Percentiles rank a stretch among this genome's conserved stretches.
These are phyloP conservation scores for Ceratocystis alfenasii DNA, from an alignment of 2,329 filamentous ascomycete genomes.

Conservation along the genomic window DNA sequence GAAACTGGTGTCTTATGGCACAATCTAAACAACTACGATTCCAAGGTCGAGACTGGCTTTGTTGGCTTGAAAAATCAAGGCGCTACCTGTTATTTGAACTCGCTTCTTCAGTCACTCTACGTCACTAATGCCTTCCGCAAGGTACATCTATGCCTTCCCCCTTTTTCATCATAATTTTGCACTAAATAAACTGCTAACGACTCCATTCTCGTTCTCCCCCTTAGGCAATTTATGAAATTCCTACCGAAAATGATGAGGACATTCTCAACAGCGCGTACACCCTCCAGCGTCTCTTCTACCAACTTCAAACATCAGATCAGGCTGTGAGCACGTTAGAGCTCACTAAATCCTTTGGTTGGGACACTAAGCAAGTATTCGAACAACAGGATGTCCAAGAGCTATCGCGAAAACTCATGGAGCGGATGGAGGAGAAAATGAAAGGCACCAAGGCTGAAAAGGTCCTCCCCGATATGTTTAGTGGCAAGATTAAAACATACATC, in stretches of 20 bases:
- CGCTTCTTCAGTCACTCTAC: constrained; percentile 69
- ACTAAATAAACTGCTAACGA: background rate
- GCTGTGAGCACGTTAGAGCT: constrained; percentile 87
- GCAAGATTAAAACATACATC: constrained; percentile 97
- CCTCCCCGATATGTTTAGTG: constrained; percentile 81
- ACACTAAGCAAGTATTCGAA: constrained; percentile 94
- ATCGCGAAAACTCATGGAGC: constrained; percentile 92
- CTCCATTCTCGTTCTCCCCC: background rate
- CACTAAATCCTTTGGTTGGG: constrained; percentile 95
- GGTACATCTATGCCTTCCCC: constrained; percentile 34
- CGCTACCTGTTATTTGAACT: constrained; percentile 81
- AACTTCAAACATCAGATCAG: constrained; percentile 70
- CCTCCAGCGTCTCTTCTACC: constrained; percentile 86
- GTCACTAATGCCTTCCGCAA: constrained; percentile 91
- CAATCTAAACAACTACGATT: constrained; percentile 89
- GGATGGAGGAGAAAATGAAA: constrained; percentile 96
- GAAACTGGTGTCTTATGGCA: constrained; percentile 85
- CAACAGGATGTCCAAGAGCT: constrained; percentile 98
- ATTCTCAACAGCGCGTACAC: constrained; percentile 85
- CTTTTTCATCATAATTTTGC: background rate
- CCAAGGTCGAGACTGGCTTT: constrained; percentile 97
- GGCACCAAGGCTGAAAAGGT: constrained; percentile 84
- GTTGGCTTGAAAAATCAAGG: constrained; percentile 95
- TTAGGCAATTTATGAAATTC: constrained; percentile 91
- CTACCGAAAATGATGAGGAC: constrained; percentile 72